A percentile compares a stretch with the other conserved stretches of the same genome.
These are phyloP conservation scores for Juncus inflexus DNA, from an alignment of 176 grass and related monocot genomes.

Conservation along the genomic window DNA sequence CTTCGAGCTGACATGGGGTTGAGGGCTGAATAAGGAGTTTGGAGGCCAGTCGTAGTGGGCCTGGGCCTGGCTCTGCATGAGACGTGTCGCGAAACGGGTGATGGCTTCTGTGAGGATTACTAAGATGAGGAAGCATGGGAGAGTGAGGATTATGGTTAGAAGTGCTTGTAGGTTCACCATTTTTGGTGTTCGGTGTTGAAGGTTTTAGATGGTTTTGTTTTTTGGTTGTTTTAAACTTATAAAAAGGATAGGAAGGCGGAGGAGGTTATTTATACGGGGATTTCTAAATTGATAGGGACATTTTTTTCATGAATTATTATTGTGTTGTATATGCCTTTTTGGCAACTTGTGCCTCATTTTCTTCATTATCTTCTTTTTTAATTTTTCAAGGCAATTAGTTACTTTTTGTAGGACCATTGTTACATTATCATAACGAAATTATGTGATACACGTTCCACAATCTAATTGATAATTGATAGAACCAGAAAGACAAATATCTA, in stretches of 20 bases:
- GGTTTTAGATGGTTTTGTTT: neutral
- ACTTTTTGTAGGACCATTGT: no score
- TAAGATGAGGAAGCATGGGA: conserved; percentile 18
- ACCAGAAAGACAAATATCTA: no score
- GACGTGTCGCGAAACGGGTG: neutral
- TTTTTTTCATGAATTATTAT: no score
- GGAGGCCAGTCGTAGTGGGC: conserved; percentile 32
- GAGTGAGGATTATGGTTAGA: conserved; percentile 6
- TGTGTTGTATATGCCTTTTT: no score
- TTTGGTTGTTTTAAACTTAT: neutral
- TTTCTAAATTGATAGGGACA: no score
- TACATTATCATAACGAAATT: no score
- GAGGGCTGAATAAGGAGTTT: conserved; percentile 23
- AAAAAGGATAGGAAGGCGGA: neutral
- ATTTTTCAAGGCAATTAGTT: no score
- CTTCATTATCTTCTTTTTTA: no score
- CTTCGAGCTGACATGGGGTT: neutral
- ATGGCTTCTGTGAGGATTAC: neutral
- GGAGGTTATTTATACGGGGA: conserved; percentile 14
- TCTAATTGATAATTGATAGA: no score
- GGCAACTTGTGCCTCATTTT: no score
- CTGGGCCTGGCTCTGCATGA: conserved; percentile 25
- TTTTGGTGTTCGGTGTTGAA: neutral
- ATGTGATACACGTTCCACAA: no score
- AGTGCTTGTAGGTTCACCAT: conserved; percentile 2